Conservation (phyloP, 225 moss, liverwort and hornwort species). For the Sphagnum tenellum region DNA sequence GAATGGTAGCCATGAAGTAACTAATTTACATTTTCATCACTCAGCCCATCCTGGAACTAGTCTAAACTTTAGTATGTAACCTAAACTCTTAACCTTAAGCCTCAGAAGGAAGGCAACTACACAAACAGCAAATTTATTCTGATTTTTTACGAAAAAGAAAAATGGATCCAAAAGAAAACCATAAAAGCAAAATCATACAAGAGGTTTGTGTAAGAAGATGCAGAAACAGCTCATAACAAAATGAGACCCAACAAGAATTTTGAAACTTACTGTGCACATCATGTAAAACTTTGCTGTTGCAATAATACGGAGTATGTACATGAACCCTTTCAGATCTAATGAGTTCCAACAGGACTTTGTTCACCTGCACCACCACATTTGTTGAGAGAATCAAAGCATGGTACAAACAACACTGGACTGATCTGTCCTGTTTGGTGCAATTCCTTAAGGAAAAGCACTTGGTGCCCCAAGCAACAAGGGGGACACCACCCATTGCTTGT, state of each 20-base stretch:
- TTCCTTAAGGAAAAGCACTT: not conserved
- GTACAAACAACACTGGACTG: no score
- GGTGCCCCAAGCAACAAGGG: not conserved
- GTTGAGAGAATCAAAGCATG: no score
- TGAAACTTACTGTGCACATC: conserved; percentile 24
- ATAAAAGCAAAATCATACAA: not conserved
- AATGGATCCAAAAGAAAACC: conserved; percentile 1
- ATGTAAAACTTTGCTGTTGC: conserved; percentile 19
- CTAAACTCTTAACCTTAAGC: no score
- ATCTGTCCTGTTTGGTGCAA: no score
- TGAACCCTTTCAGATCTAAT: conserved; percentile 43
- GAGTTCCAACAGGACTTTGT: conserved; percentile 48
- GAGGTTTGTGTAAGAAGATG: not conserved
- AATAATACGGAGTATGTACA: conserved; percentile 17
- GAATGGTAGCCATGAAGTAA: not conserved
- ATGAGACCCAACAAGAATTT: no score
- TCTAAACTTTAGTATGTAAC: no score
- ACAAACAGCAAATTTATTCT: not conserved
- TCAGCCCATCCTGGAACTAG: no score
- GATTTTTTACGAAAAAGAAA: conserved; percentile 1
- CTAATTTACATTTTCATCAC: no score
- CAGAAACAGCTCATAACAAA: no score
- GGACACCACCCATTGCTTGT: not conserved
- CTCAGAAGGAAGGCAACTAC: no score
- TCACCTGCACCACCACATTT: conserved; percentile 42